phyloP scores from a whole-genome alignment of 192 early-diverging fungal species.

The Chytriomyces sp. region DNA sequence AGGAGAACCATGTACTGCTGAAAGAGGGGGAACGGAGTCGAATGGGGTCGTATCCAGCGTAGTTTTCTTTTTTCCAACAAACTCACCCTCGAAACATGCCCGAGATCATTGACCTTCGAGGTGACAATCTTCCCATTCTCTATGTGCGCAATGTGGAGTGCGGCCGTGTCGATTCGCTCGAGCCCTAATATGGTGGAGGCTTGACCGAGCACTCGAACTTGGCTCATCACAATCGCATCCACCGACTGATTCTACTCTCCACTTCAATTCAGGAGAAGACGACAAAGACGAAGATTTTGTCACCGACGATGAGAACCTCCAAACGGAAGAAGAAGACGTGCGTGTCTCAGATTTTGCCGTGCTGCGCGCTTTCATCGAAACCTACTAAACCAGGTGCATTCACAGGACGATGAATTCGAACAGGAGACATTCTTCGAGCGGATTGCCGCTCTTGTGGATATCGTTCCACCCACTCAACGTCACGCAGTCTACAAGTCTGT shows the following conservation, averaged over 20 bases:
- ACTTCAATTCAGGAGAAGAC: conserved; percentile 28
- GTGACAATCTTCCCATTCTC: not conserved
- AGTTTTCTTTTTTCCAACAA: not conserved
- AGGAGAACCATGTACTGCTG: too few relatives aligned
- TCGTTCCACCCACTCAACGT: conserved; percentile 78
- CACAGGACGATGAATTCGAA: conserved; percentile 67
- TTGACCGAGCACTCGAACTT: not conserved
- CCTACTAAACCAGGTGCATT: not conserved
- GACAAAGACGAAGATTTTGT: conserved; percentile 46
- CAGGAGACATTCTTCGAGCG: conserved; percentile 85
- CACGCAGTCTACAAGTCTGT: conserved; percentile 61
- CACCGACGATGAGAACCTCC: conserved; percentile 39
- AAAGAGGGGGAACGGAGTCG: too few relatives aligned
- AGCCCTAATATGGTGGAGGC: too few relatives aligned
- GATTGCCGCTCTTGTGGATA: conserved; percentile 80
- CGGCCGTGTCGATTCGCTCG: too few relatives aligned
- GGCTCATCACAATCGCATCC: not conserved
- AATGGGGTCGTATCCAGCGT: too few relatives aligned
- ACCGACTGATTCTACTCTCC: too few relatives aligned
- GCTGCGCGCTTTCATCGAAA: not conserved
- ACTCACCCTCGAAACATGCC: not conserved
- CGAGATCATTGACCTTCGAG: not conserved
- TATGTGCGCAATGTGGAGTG: not conserved
- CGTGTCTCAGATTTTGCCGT: not conserved
- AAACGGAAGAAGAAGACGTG: conserved; percentile 10